Base-by-base conservation (phyloP, 139 green algal species). In the Edaphochlamys debaryana region DNA sequence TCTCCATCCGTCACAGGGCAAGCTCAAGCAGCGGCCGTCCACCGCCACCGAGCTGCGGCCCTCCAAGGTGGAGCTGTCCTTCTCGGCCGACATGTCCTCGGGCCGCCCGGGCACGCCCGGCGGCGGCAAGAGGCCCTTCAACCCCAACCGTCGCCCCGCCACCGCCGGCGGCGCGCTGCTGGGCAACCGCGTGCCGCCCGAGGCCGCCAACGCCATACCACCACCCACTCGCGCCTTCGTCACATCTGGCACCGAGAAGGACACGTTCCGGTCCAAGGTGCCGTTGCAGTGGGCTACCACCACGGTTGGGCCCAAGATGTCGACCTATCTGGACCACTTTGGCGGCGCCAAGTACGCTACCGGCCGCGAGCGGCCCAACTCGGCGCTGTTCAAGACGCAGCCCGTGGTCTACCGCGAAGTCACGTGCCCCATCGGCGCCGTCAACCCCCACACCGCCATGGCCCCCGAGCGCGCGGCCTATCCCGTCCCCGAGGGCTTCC, bases 401-500 rank as follows among this genome's bases (percentile, higher is more conserved):
- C 48, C 66, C 7, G 42, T 76, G 13, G 41, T 45, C 27, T 58
- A 58, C 36, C 37, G 25, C 22, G 80, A 86, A 52, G 58, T 77
- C 1, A 84, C 86, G 6, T 77, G 54, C 34, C 80, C 81, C 37
- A 84, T 86, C 30, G 86, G 86, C 25, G 81, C 81, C 9, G 86
- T 90, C 29, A 90, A 90, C 64, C 68, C 75, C 1, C 23, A 72
- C 62, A 90, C 86, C 0, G 86, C 86, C 69, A 58, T 58, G 32
- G 86, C 56, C 5, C 72, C 80, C 30, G 0, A 40, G 27, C 67
- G 74, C 34, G 20, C 11, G 0, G 80, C 69, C 11, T 90, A 87
- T 75, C 80, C 86, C 1, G 86, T 90, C 36, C 86, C 86, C 3
- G 67, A 77, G 45, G 58, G 54, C 37, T 90, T 82, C 41, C 54